Evolutionary conservation across 2,329 filamentous ascomycete genomes (phyloP).

Genomic region (Ascosphaera pollenicola): DNA sequence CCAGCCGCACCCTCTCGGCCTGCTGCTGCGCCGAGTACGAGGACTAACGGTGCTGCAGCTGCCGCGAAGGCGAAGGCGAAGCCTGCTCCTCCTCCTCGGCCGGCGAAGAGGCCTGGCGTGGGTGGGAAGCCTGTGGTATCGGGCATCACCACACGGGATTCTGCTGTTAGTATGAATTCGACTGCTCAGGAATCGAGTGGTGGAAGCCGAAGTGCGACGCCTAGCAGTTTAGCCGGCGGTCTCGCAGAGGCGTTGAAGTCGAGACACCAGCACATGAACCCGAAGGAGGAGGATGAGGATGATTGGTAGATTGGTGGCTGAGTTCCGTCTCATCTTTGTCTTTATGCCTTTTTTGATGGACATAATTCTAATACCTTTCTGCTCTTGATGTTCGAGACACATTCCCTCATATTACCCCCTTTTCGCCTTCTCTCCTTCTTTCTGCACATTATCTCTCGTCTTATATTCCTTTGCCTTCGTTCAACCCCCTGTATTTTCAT

Average conservation of each 20-base stretch:
- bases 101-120: slow-evolving; percentile 54
- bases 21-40: slow-evolving; percentile 28
- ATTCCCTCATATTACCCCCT: not conserved
- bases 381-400: not conserved
- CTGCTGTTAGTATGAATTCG: slow-evolving; percentile 25
- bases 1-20: slow-evolving; percentile 32
- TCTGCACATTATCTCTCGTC: not conserved
- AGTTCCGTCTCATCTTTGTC: not conserved
- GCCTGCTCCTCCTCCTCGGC: slow-evolving; percentile 53
- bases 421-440: not conserved
- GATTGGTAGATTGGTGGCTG: slow-evolving; percentile 33
- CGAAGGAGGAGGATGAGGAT: slow-evolving; percentile 44
- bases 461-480: not conserved
- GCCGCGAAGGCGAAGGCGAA: slow-evolving; percentile 33
- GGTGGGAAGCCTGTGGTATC: slow-evolving; percentile 38
- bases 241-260: slow-evolving; percentile 60
- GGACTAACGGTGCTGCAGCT: slow-evolving; percentile 15
- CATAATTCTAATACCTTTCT: not conserved
- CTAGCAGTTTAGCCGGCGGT: slow-evolving; percentile 41
- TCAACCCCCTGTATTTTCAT: not conserved
- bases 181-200: slow-evolving; percentile 26
- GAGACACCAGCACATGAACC: slow-evolving; percentile 54
- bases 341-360: not conserved
- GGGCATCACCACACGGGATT: slow-evolving; percentile 31
- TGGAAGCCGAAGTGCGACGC: slow-evolving; percentile 48